phyloP scores from a whole-genome alignment of 1,284 basidiomycete genomes.

The Laetiporus sulphureus region DNA sequence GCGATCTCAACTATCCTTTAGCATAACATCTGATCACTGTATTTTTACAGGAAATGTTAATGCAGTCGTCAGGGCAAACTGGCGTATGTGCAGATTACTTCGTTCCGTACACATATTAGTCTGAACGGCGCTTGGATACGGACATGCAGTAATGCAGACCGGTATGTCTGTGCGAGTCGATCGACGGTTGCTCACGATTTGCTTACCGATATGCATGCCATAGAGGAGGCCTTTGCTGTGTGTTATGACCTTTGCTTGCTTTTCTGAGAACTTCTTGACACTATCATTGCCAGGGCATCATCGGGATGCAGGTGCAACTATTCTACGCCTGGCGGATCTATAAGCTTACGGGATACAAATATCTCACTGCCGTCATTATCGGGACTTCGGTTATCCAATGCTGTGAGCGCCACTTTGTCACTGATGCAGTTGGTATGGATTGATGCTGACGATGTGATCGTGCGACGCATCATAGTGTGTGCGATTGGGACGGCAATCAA shows the following conservation, averaged over 20 bases:
- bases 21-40: background rate
- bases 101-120: background rate
- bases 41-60: background rate
- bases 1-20: background rate
- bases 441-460: no score
- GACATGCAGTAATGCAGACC: constrained; percentile 1
- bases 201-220: background rate
- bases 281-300: constrained; percentile 1
- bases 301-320: background rate
- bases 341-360: background rate
- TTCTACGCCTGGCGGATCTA: constrained; percentile 1
- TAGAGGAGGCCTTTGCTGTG: background rate
- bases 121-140: no score
- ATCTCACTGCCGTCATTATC: background rate
- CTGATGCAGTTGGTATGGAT: no score
- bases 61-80: background rate
- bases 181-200: background rate
- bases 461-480: no score
- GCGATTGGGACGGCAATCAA: no score
- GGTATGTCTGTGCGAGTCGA: background rate
- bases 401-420: no score
- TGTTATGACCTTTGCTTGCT: background rate
- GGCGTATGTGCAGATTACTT: constrained; percentile 1
- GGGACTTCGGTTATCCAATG: background rate
- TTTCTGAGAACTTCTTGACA: background rate